Conservation (phyloP, 805 yeast species). For the Huiozyma sinensis region DNA sequence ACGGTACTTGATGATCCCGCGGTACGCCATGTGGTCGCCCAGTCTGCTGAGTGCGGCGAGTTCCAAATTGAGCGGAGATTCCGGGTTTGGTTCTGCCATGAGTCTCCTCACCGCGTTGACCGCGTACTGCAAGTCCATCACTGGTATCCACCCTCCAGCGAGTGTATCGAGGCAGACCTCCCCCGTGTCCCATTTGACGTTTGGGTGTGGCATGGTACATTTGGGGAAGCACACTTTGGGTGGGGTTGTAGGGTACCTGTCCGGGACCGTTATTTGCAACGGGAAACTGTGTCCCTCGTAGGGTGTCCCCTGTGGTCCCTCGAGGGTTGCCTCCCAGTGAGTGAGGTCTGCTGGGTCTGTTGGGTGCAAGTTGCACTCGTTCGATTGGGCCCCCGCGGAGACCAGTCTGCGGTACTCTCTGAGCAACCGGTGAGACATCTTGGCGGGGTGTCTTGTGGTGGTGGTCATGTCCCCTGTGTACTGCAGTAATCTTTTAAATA, state of each 20-base stretch:
- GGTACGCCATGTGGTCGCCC: slow-evolving; percentile 36
- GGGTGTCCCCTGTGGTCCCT: slow-evolving; percentile 43
- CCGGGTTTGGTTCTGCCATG: slow-evolving; percentile 56
- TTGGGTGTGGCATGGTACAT: slow-evolving; percentile 36
- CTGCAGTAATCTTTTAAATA: background rate
- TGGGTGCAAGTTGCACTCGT: slow-evolving; percentile 31
- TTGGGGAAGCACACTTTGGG: slow-evolving; percentile 41
- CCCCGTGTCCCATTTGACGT: slow-evolving; percentile 44
- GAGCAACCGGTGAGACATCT: background rate
- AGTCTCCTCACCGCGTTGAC: slow-evolving; percentile 49
- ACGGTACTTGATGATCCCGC: slow-evolving; percentile 34
- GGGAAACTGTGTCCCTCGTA: slow-evolving; percentile 45
- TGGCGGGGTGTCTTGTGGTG: background rate
- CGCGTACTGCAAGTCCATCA: slow-evolving; percentile 51
- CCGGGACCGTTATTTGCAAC: slow-evolving; percentile 36
- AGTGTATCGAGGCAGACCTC: slow-evolving; percentile 63
- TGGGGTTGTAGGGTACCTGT: slow-evolving; percentile 47
- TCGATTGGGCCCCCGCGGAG: slow-evolving; percentile 20
- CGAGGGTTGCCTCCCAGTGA: slow-evolving; percentile 41
- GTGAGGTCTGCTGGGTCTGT: slow-evolving; percentile 33
- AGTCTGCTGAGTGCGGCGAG: slow-evolving; percentile 48
- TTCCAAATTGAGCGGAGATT: slow-evolving; percentile 62
- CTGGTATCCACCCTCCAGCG: slow-evolving; percentile 54
- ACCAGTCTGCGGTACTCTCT: slow-evolving; percentile 1
- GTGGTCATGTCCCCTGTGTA: background rate